These are phyloP conservation scores for Komagataella ulmi DNA, from an alignment of 805 yeast genomes.

Conservation along the genomic window DNA sequence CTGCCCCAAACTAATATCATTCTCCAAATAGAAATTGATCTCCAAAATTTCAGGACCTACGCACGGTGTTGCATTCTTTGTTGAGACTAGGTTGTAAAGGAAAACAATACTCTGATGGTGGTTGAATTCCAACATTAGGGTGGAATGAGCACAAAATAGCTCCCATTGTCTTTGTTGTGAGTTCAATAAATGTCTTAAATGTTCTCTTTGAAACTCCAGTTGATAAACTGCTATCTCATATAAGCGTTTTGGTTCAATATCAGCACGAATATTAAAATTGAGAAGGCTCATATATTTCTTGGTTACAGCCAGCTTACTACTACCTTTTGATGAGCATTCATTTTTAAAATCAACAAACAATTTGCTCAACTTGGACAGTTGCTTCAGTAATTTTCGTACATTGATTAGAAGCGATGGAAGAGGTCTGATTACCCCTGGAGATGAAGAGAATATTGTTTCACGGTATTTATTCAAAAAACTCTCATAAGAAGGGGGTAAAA, in stretches of 20 bases:
- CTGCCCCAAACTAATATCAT: conserved; percentile 82
- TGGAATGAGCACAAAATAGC: conserved; percentile 27
- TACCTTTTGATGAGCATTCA: not conserved
- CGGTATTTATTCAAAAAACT: conserved; percentile 2
- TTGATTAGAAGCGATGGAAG: conserved; percentile 31
- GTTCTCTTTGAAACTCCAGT: conserved; percentile 13
- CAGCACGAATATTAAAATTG: conserved; percentile 4
- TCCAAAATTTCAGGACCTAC: conserved; percentile 78
- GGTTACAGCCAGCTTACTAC: conserved; percentile 1
- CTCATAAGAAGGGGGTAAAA: not conserved
- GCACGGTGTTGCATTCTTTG: conserved; percentile 82
- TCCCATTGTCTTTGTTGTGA: conserved; percentile 56
- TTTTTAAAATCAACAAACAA: conserved; percentile 11
- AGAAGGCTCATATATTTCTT: conserved; percentile 6
- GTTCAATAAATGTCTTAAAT: conserved; percentile 16
- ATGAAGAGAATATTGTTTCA: conserved; percentile 39
- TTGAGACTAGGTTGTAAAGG: conserved; percentile 70
- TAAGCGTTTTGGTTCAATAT: conserved; percentile 18
- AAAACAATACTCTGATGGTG: conserved; percentile 71
- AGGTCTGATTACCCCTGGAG: conserved; percentile 72
- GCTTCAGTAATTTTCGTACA: conserved; percentile 10
- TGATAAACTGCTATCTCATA: conserved; percentile 22
- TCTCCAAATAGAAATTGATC: conserved; percentile 82
- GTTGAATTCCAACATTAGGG: conserved; percentile 49
- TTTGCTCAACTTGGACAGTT: conserved; percentile 16